Conservation (phyloP, 805 yeast genomes). For the Candida glaebosa region DNA sequence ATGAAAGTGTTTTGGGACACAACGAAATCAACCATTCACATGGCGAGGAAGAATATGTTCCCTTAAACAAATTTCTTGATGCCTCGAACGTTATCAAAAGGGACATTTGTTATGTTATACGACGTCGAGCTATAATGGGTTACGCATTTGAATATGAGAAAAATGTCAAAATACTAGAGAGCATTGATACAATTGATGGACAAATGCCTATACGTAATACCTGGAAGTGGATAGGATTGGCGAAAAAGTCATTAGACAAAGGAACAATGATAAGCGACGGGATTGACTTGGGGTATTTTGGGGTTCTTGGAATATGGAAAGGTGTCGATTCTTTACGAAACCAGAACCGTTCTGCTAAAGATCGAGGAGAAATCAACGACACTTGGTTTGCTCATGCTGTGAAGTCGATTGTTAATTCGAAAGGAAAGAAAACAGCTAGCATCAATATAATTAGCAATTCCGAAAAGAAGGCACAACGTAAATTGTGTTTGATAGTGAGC, state of each 20-base stretch:
- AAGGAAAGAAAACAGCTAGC: slow-evolving; percentile 45
- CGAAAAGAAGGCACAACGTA: slow-evolving; percentile 61
- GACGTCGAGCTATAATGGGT: slow-evolving; percentile 67
- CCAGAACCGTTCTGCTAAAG: slow-evolving; percentile 44
- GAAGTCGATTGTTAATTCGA: slow-evolving; percentile 45
- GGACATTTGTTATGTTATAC: slow-evolving; percentile 73
- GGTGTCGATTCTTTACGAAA: slow-evolving; percentile 50
- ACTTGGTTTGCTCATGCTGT: slow-evolving; percentile 50
- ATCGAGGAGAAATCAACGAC: slow-evolving; percentile 24
- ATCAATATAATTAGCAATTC: slow-evolving; percentile 44
- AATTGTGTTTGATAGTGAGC: slow-evolving; percentile 74
- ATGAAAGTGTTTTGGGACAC: slow-evolving; percentile 10
- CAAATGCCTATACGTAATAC: slow-evolving; percentile 60
- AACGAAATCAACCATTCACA: slow-evolving; percentile 12
- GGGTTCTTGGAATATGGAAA: slow-evolving; percentile 88
- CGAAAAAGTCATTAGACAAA: slow-evolving; percentile 58
- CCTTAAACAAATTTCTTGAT: slow-evolving; percentile 28
- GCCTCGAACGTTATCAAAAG: slow-evolving; percentile 49
- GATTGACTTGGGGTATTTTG: slow-evolving; percentile 81
- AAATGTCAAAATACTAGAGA: slow-evolving; percentile 60
- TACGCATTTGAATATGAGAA: slow-evolving; percentile 66
- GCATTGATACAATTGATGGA: slow-evolving; percentile 47
- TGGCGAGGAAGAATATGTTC: slow-evolving; percentile 24
- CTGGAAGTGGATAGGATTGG: slow-evolving; percentile 88
- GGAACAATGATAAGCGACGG: slow-evolving; percentile 67